Base-by-base conservation (phyloP, 2,329 filamentous ascomycete species). In the Thermothelomyces thermophilus region DNA sequence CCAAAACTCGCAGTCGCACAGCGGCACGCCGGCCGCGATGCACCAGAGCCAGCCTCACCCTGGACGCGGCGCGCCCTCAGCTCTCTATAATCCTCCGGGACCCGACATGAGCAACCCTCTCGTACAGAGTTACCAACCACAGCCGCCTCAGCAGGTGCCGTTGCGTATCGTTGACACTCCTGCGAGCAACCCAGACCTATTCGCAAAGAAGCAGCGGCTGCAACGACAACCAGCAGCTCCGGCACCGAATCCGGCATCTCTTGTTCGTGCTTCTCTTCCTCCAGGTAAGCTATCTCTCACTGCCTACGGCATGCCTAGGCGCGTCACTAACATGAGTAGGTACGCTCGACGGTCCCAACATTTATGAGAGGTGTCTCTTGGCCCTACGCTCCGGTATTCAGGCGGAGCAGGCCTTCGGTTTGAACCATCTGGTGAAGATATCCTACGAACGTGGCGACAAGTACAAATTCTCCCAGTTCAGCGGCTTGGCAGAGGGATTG, bases 381-480 rank as follows among this genome's bases (percentile, higher is more conserved):
- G 84, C 90, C 4, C 72, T 98, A 22, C 86, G 87, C 55, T 95
- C 89, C 13, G 81, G 82, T 2, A 80, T 95, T 22, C 78, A 79
- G 3, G 78, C 83, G 11, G 91, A 98, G 64, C 86, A 96, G 61
- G 83, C 88, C n/a, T 97, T 94, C 68, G 91, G 90, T 0, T 73
- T 97, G 10, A 89, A 95, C 60, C 91, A 97, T 61, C 72, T 97
- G 3, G 90, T 97, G 52, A 95, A 95, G 65, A 96, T 97, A 24
- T 96, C 90, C 0, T 93, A 85, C 63, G 90, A 97, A 66, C 81
- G 90, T 37, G 91, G 91, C 40, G 93, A 97, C 65, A 95, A 95
- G 67, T 96, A 95, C 69, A 86, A 88, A 53, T 96, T 97, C 58
- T 90, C 95, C 60, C 87, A 88, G 5, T 97, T 96, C 59, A 85